Evolutionary conservation across 2,329 filamentous ascomycete species (phyloP).

Genomic region (Neopestalotiopsis rosae): DNA sequence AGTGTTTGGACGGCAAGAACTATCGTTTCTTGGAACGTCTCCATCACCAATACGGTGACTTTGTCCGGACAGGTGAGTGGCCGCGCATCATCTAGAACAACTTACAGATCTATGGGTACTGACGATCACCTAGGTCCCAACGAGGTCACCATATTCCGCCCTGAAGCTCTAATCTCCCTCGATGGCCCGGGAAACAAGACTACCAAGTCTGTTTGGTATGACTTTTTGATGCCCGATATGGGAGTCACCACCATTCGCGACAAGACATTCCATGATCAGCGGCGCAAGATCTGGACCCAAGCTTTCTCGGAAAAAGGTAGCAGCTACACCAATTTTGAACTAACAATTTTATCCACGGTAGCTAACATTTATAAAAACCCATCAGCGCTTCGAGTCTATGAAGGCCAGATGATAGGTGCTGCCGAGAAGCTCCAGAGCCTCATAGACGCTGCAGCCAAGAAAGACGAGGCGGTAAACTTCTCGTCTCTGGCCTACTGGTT

Average conservation of each 20-base stretch:
- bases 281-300: conserved; percentile 25
- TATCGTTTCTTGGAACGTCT: background rate
- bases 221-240: conserved; percentile 21
- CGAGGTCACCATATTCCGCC: conserved; percentile 23
- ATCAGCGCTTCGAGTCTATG: conserved; percentile 16
- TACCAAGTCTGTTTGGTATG: conserved; percentile 23
- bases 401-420: conserved; percentile 10
- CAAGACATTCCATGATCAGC: conserved; percentile 20
- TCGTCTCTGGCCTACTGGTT: conserved; percentile 19
- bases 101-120: background rate
- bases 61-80: conserved; percentile 4
- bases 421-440: conserved; percentile 11
- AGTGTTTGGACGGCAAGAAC: background rate
- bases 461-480: conserved; percentile 11
- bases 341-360: background rate
- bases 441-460: conserved; percentile 4
- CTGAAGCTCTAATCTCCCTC: conserved; percentile 18
- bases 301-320: conserved; percentile 15
- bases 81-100: background rate
- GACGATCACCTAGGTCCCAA: conserved; percentile 19
- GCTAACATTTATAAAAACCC: background rate
- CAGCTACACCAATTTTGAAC: background rate
- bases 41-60: background rate
- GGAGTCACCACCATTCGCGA: conserved; percentile 21
- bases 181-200: conserved; percentile 19